A percentile compares a stretch with the other conserved stretches of the same genome.
Evolutionary conservation across 768 basidiomycete species (phyloP).

Genomic region (Strobilomyces echinocephalus): DNA sequence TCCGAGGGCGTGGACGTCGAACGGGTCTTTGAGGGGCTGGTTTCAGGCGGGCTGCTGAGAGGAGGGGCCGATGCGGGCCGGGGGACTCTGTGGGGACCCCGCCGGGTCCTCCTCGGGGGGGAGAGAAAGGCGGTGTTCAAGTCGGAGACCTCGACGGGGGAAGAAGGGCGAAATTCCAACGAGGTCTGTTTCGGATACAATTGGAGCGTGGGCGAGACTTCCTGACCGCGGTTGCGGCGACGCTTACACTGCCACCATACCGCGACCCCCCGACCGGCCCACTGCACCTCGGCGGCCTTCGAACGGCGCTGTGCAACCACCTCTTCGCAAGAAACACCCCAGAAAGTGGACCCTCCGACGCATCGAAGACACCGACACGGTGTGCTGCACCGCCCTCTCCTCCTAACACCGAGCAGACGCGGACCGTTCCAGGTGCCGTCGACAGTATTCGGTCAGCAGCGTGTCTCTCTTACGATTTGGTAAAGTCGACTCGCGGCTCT

Average conservation of each 20-base stretch:
- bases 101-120: constrained; percentile 26
- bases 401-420: constrained; percentile 44
- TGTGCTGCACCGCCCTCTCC: constrained; percentile 36
- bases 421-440: constrained; percentile 79
- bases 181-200: constrained; percentile 19
- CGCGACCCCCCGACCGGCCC: constrained; percentile 82
- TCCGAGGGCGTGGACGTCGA: constrained; percentile 1
- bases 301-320: constrained; percentile 93
- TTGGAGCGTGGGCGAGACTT: constrained; percentile 27
- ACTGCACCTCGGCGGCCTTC: constrained; percentile 88
- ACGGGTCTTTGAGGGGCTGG: not conserved
- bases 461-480: constrained; percentile 89
- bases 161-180: constrained; percentile 26
- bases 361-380: constrained; percentile 93
- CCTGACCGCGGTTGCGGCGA: too few relatives aligned
- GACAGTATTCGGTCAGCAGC: constrained; percentile 71
- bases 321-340: constrained; percentile 74
- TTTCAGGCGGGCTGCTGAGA: constrained; percentile 3
- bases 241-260: not conserved
- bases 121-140: constrained; percentile 22
- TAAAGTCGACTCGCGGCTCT: constrained; percentile 26
- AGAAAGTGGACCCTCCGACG: constrained; percentile 65
- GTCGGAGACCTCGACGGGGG: constrained; percentile 21
- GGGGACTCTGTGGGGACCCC: constrained; percentile 7
- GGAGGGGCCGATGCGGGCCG: constrained; percentile 25